Evolutionary conservation across 805 yeast species (phyloP), one percentile per base, ranked within the genome.

Genomic region (Yamadazyma akitaensis): DNA sequence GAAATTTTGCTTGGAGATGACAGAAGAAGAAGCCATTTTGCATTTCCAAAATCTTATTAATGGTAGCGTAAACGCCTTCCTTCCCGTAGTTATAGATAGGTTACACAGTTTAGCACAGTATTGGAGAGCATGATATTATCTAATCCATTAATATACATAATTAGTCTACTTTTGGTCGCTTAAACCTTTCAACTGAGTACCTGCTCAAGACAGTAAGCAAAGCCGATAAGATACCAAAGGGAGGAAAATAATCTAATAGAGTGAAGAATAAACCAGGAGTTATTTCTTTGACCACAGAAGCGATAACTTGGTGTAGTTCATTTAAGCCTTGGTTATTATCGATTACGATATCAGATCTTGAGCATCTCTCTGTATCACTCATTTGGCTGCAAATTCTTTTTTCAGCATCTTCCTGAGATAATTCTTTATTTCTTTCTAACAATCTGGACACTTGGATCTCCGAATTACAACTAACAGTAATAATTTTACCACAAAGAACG

Each of bases 71-170:
- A 88, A 82, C 61, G 98, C 99, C 0, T 79, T 94, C 48, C 64
- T 92, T 48, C 98, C 99, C 0, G 91, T 91, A 60, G 96, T 95
- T 14, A 94, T 94, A 45, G 99, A 94, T 60, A 81, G 97, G 53
- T 69, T 94, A 43, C 99, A 94, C 64, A 89, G 92, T 66, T 75
- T 94, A 61, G 97, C 99, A 0, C 99, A 94, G 61, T 94, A 94
- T 61, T 95, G 99, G 99, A 72, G 99, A 50, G 90, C 97, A 0
- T 92, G 36, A 37, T 19, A 37, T 10, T 37, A 19, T 19, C 24
- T 21, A 24, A 19, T 19, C 24, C 7, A 24, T 21, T 37, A 14
- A 39, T 28, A 18, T 28, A 33, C 32, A 44, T 33, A 40, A 21
- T 33, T 12, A 14, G n/a, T 13, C 25, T 14, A 24, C 5, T n/a